Evolutionary conservation across 2,329 filamentous ascomycete genomes (phyloP), one percentile per base, ranked within the genome.

Genomic region (Lachnellula occidentalis): DNA sequence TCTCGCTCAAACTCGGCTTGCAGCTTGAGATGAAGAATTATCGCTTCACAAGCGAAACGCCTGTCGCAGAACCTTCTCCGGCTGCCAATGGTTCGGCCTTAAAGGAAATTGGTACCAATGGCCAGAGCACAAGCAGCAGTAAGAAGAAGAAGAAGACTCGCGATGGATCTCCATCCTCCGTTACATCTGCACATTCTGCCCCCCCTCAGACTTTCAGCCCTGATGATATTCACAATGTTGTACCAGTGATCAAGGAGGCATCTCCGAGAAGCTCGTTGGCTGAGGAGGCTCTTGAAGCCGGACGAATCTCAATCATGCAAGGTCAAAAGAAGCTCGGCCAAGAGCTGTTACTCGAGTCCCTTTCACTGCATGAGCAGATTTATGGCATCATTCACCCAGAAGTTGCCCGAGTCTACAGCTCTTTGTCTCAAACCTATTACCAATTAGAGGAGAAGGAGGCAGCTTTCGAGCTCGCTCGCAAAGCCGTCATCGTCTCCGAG

Each of bases 361-460:
- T 99, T 57, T 96, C 94, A 45, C 78, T 99, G 43, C 92, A 99
- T 67, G 94, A 99, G 77, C 94, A 99, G 72, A 97, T 99, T 63
- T 99, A 99, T 67, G 94, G 94, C 57, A 95, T 97, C 54, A 79
- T 99, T 24, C 94, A 99, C 70, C 92, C 94, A 1, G 94, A 99
- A 73, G 92, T 97, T 56, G 94, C 92, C 46, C 86, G 92, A 60
- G 88, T 95, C 27, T 99, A 99, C 77, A 92, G 96, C 73, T 91
- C 88, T 50, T 74, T 99, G 45, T 96, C 94, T 2, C 96, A 95
- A 78, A 80, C 97, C 53, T 96, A 96, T 76, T 97, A 95, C 73
- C 89, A 95, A 71, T 82, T 96, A n/a, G 94, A 97, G 52, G 94
- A 99, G 76, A 97, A 97, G 78, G 89, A 92, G 37, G 90, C 90